Base-by-base conservation (phyloP, 2,329 filamentous ascomycete species). In the Cryoendolithus antarcticus region DNA sequence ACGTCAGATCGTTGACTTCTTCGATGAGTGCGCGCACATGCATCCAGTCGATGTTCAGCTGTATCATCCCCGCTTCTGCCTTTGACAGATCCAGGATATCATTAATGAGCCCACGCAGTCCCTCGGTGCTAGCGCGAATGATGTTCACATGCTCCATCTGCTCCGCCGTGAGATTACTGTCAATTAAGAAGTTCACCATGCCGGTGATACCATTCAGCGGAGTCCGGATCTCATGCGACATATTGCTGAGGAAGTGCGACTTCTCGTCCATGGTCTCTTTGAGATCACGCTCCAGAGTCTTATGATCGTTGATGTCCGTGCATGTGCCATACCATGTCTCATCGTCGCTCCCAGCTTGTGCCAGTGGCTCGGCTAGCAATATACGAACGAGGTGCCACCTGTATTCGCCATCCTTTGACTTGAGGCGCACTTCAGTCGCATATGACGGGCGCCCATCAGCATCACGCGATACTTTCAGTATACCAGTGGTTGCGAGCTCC, bases 241-340 rank as follows among this genome's bases (percentile, higher is more conserved):
- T 96, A 62, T 95, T 96, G 64, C 88, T 95, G 53, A 98, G 71
- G 59, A 96, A 98, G 44, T 88, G 80, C 30, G 86, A 81, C 62
- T 96, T 98, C 6, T 86, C 89, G 54, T 96, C 89, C 91, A 96
- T 96, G 4, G 88, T 89, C 56, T 93, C 88, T 60, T 96, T 95
- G 32, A 96, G 66, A 53, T 93, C 91, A 38, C 82, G 79, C 61
- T 98, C 91, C 1, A 96, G 71, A 27, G 93, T 70, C 62, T 96
- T 96, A 62, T 93, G 86, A 54, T 95, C 88, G 55, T 96, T 95
- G 60, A 98, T 98, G 57, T 98, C 91, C 2, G 91, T 96, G 48
- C 89, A 93, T 4, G 91, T 95, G 15, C 91, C 89, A 56, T 96
- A 96, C 75, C 89, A 98, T 1, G 86, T 93, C 51, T 86, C 89